Evolutionary conservation across 1,284 basidiomycete genomes (phyloP).

Genomic region (Cryptococcus wingfieldii): DNA sequence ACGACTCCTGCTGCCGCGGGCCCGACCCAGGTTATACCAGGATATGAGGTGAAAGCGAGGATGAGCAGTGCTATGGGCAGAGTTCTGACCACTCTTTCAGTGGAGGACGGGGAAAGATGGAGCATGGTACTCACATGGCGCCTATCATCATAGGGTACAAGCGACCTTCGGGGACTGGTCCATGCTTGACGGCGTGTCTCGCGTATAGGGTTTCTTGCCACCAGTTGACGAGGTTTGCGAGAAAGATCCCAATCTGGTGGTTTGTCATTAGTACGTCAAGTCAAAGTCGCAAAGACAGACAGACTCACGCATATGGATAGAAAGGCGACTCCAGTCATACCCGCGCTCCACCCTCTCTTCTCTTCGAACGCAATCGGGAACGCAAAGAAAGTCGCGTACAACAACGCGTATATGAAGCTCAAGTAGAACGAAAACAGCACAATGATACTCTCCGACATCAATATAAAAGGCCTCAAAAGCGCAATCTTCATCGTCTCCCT

Average conservation of each 20-base stretch:
- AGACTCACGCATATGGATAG: constrained; percentile 37
- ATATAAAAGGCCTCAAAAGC: constrained; percentile 45
- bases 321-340: constrained; percentile 45
- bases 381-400: constrained; percentile 45
- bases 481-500: constrained; percentile 41
- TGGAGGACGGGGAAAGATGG: not conserved
- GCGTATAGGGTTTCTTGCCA: constrained; percentile 41
- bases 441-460: constrained; percentile 51
- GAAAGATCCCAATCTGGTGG: constrained; percentile 29
- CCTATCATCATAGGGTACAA: constrained; percentile 41
- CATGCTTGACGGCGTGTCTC: not conserved
- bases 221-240: constrained; percentile 33
- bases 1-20: constrained; percentile 28
- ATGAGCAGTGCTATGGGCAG: constrained; percentile 50
- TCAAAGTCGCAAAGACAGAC: not conserved
- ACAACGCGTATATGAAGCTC: constrained; percentile 50
- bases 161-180: constrained; percentile 31
- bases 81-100: constrained; percentile 10
- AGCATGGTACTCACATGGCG: constrained; percentile 6
- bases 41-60: constrained; percentile 43
- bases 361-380: constrained; percentile 46
- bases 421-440: constrained; percentile 51
- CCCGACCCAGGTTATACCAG: constrained; percentile 37
- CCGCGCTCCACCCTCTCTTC: constrained; percentile 42
- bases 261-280: not conserved